phyloP scores from a whole-genome alignment of 2,329 filamentous ascomycete species.

The Sporothrix euskadiensis region DNA sequence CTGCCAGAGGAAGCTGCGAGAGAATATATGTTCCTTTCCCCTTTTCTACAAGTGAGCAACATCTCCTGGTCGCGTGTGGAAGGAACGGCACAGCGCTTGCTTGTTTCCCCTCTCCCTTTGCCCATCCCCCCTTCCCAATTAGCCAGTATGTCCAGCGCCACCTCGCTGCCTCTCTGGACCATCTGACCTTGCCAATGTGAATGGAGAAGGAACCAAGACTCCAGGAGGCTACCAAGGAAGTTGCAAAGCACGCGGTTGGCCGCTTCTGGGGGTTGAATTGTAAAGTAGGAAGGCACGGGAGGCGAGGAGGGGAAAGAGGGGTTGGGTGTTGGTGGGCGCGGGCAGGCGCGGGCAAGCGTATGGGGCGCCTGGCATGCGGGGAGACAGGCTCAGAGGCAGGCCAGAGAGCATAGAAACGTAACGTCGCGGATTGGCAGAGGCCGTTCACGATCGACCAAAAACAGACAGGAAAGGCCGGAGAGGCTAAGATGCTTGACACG shows the following conservation, averaged over 20 bases:
- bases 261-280: conserved; percentile 13
- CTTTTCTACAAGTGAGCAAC: not conserved
- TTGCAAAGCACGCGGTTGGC: not conserved
- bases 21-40: conserved; percentile 5
- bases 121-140: conserved; percentile 7
- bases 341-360: not conserved
- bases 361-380: conserved; percentile 10
- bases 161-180: conserved; percentile 2
- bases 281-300: conserved; percentile 10
- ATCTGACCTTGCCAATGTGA: conserved; percentile 1
- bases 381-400: not conserved
- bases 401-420: not conserved
- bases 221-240: not conserved
- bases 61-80: conserved; percentile 4
- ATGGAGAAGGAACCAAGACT: not conserved
- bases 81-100: conserved; percentile 1
- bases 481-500: not conserved
- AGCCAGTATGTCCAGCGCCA: not conserved
- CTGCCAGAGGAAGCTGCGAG: not conserved
- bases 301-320: conserved; percentile 5
- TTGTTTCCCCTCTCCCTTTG: conserved; percentile 9
- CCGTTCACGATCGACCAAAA: not conserved
- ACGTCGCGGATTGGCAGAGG: not conserved
- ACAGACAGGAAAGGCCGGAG: not conserved
- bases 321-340: not conserved